Conservation (phyloP, 2,329 filamentous ascomycete genomes). For the Colletotrichum sublineola region DNA sequence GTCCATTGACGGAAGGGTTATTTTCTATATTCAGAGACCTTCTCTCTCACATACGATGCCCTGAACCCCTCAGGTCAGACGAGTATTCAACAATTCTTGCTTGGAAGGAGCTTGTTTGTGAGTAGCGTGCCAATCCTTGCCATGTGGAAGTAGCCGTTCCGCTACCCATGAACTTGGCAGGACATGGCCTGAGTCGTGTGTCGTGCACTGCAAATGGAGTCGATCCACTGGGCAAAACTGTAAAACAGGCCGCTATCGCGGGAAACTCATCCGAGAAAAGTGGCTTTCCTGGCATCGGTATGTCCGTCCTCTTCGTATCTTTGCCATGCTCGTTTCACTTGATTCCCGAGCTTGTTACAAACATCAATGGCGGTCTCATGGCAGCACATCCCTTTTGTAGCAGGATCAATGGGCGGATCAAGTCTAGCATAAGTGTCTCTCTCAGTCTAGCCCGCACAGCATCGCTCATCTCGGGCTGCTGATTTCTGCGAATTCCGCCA, state of each 20-base stretch:
- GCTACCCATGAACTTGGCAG: background rate
- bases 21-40: background rate
- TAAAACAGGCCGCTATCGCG: background rate
- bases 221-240: background rate
- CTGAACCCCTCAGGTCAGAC: background rate
- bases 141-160: background rate
- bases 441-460: too few species aligned
- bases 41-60: background rate
- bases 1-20: too few species aligned
- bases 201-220: background rate
- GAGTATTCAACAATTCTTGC: too few species aligned
- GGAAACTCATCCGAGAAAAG: background rate
- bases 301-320: background rate
- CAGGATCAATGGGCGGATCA: too few species aligned
- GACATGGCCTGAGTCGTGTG: background rate
- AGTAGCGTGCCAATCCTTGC: background rate
- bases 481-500: too few species aligned
- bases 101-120: background rate
- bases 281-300: background rate
- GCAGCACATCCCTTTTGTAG: too few species aligned
- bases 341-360: too few species aligned
- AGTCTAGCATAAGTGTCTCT: too few species aligned
- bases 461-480: too few species aligned
- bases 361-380: too few species aligned
- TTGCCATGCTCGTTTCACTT: background rate